Conservation (phyloP, 257 asterid species). For the Nicotiana attenuata region DNA sequence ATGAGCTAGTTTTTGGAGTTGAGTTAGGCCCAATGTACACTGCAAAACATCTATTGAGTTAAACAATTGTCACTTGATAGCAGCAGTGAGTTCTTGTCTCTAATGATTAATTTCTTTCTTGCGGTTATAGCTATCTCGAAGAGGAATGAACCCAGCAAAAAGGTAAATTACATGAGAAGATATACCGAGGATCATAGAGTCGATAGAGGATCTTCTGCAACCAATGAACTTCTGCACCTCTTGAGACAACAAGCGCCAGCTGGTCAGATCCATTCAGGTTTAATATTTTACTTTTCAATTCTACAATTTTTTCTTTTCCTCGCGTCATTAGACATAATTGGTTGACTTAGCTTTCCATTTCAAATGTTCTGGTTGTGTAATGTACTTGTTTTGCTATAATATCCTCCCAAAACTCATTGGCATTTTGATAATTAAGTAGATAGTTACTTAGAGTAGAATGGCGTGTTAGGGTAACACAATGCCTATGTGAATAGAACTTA, state of each 20-base stretch:
- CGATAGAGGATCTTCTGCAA: slow-evolving; percentile 34
- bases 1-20: too few species aligned
- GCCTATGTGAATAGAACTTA: too few species aligned
- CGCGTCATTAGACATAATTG: not conserved
- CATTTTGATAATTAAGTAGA: not conserved
- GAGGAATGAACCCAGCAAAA: slow-evolving; percentile 32
- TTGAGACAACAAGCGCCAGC: slow-evolving; percentile 62
- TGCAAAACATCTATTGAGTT: not conserved
- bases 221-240: slow-evolving; percentile 55
- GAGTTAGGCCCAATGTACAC: too few species aligned
- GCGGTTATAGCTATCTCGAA: slow-evolving; percentile 31
- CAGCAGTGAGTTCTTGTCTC: not conserved
- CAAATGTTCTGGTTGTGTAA: not conserved
- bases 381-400: not conserved
- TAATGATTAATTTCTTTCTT: not conserved
- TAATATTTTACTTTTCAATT: slow-evolving; percentile 6
- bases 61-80: not conserved
- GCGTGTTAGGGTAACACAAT: not conserved
- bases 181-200: slow-evolving; percentile 24
- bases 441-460: not conserved
- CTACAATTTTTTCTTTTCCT: not conserved
- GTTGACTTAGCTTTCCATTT: not conserved
- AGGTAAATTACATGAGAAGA: slow-evolving; percentile 31
- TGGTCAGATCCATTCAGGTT: slow-evolving; percentile 30
- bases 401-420: not conserved